These are phyloP conservation scores for Trametes sanguinea DNA, from an alignment of 768 basidiomycete species.

Conservation along the genomic window DNA sequence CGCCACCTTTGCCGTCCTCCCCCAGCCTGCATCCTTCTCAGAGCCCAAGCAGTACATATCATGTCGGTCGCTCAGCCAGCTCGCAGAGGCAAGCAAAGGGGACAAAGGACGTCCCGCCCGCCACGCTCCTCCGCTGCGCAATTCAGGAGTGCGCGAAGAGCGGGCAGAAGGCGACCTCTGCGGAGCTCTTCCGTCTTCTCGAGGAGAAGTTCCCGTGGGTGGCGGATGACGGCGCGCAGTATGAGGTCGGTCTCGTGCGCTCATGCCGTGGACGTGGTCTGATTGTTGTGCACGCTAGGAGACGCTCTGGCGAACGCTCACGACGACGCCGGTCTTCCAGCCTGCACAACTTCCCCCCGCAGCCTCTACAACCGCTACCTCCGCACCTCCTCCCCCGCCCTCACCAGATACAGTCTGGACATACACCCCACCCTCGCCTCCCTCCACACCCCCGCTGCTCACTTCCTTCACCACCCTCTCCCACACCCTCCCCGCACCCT, in stretches of 20 bases:
- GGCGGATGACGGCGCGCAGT: conserved; percentile 47
- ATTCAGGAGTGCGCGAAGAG: conserved; percentile 49
- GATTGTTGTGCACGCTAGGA: conserved; percentile 33
- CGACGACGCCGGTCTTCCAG: conserved; percentile 50
- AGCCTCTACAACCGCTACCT: background rate
- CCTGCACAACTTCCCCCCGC: conserved; percentile 22
- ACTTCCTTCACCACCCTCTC: conserved; percentile 27
- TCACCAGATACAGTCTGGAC: conserved; percentile 38
- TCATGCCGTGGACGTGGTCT: background rate
- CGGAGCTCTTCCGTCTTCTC: conserved; percentile 60
- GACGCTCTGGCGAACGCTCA: conserved; percentile 63
- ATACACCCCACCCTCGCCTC: conserved; percentile 36
- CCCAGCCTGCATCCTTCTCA: conserved; percentile 50
- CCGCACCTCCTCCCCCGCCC: background rate
- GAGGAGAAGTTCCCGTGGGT: conserved; percentile 64
- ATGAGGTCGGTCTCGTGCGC: conserved; percentile 48
- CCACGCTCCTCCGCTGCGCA: conserved; percentile 65
- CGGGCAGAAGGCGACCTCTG: conserved; percentile 48
- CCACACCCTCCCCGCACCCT: conserved; percentile 23
- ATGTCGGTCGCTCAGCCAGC: conserved; percentile 48
- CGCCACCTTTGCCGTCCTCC: conserved; percentile 58
- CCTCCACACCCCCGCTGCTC: conserved; percentile 34
- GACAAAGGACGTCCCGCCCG: conserved; percentile 42
- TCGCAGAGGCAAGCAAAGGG: conserved; percentile 32
- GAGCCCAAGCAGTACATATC: conserved; percentile 48